A percentile compares a stretch with the other conserved stretches of the same genome.
phyloP scores from a whole-genome alignment of 495 filamentous ascomycete species.

The Usnea hakonensis region DNA sequence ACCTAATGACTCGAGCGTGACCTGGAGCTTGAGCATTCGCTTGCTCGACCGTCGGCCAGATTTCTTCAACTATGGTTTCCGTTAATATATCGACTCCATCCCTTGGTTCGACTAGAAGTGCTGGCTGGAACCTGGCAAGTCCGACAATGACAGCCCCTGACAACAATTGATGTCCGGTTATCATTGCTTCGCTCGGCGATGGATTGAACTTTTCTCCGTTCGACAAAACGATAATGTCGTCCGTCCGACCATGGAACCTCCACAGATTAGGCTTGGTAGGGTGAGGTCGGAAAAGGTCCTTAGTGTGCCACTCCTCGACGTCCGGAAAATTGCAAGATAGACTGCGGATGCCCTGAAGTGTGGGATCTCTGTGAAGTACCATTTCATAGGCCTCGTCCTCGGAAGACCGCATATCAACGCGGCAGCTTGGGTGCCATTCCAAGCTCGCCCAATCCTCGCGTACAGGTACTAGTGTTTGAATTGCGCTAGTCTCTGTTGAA shows the following conservation, averaged over 20 bases:
- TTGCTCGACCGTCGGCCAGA: constrained; percentile 24
- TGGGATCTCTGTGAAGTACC: constrained; percentile 38
- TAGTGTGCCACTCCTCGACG: constrained; percentile 44
- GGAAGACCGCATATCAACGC: constrained; percentile 36
- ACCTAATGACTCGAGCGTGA: constrained; percentile 22
- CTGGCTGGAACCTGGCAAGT: constrained; percentile 21
- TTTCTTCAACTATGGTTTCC: constrained; percentile 22
- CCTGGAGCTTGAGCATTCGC: constrained; percentile 23
- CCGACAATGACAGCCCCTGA: constrained; percentile 18
- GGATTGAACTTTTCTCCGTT: constrained; percentile 61
- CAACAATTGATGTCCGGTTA: constrained; percentile 4
- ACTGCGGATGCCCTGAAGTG: neutral
- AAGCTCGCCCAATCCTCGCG: constrained; percentile 45
- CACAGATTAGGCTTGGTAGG: constrained; percentile 41
- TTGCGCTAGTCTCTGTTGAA: constrained; percentile 24
- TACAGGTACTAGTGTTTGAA: constrained; percentile 21
- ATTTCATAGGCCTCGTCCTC: constrained; percentile 44
- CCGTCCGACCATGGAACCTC: constrained; percentile 44
- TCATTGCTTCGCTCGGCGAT: constrained; percentile 40
- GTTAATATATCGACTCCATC: neutral
- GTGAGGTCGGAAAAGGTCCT: constrained; percentile 49
- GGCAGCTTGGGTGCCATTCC: constrained; percentile 39
- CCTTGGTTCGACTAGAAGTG: constrained; percentile 24
- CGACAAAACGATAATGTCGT: constrained; percentile 56
- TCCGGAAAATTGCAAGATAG: constrained; percentile 26